These are phyloP conservation scores for Teratosphaeria viscida DNA, from an alignment of 2,329 filamentous ascomycete genomes.

Conservation along the genomic window DNA sequence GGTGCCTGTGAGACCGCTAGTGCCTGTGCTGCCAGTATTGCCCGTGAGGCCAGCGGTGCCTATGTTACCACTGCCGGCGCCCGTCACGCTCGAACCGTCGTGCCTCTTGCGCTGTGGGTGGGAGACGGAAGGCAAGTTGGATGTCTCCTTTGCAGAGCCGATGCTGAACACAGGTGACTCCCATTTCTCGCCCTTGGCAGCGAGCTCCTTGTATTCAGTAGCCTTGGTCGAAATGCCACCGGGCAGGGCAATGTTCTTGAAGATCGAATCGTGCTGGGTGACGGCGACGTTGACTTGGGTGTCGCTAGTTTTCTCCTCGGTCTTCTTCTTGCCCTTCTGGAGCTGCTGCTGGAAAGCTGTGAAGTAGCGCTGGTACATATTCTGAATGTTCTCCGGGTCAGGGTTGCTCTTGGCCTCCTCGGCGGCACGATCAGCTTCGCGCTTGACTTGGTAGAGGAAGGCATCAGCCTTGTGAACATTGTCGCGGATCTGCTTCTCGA, in stretches of 20 bases:
- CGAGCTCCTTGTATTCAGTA: slow-evolving; percentile 82
- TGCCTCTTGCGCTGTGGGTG: slow-evolving; percentile 51
- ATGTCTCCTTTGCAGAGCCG: slow-evolving; percentile 63
- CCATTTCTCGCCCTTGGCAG: slow-evolving; percentile 83
- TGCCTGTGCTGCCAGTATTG: slow-evolving; percentile 6
- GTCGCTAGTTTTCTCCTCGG: slow-evolving; percentile 37
- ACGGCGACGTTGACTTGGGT: slow-evolving; percentile 74
- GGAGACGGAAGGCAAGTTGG: slow-evolving; percentile 52
- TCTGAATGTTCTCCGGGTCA: slow-evolving; percentile 63
- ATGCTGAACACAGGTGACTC: slow-evolving; percentile 89
- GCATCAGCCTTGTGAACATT: slow-evolving; percentile 66
- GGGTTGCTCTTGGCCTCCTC: slow-evolving; percentile 51
- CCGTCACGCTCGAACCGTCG: slow-evolving; percentile 20
- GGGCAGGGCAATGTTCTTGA: slow-evolving; percentile 76
- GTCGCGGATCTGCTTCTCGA: slow-evolving; percentile 83
- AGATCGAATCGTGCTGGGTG: slow-evolving; percentile 82
- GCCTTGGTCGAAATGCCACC: slow-evolving; percentile 88
- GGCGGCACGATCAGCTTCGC: slow-evolving; percentile 65
- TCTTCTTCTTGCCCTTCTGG: slow-evolving; percentile 66
- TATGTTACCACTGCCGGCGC: slow-evolving; percentile 19
- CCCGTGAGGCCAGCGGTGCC: slow-evolving; percentile 9
- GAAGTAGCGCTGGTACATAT: slow-evolving; percentile 79
- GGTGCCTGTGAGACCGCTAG: background rate
- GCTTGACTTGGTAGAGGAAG: slow-evolving; percentile 65
- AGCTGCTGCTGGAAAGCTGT: slow-evolving; percentile 63